These are phyloP conservation scores for Zymoseptoria tritici DNA, from an alignment of 2,329 filamentous ascomycete species.

Conservation along the genomic window DNA sequence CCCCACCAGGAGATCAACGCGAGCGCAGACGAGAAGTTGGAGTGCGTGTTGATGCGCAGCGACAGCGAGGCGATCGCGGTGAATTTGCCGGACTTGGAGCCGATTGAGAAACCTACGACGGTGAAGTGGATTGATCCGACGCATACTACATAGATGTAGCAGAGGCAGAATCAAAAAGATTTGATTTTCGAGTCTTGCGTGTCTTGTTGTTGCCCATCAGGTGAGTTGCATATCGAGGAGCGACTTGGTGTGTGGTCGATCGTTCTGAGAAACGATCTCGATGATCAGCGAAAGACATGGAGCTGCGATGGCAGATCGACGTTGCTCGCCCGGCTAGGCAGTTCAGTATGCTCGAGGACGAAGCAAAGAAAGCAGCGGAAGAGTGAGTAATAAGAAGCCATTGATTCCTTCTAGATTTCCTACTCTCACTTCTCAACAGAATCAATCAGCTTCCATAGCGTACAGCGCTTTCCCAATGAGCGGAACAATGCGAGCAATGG, in stretches of 20 bases:
- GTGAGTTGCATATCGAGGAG: too few species aligned
- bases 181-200: too few species aligned
- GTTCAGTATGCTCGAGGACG: too few species aligned
- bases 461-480: not conserved
- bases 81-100: conserved; percentile 38
- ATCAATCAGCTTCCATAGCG: not conserved
- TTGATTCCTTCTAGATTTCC: not conserved
- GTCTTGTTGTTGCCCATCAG: too few species aligned
- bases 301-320: too few species aligned
- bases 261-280: too few species aligned
- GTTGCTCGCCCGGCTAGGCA: too few species aligned
- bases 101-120: conserved; percentile 36
- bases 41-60: conserved; percentile 38
- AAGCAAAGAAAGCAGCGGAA: not conserved
- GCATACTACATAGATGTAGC: conserved; percentile 18
- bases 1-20: conserved; percentile 44
- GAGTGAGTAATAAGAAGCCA: not conserved
- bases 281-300: too few species aligned
- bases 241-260: too few species aligned
- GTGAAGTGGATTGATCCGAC: conserved; percentile 43
- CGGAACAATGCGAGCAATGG: not conserved
- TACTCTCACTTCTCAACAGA: not conserved
- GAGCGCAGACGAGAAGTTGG: conserved; percentile 34
- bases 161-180: not conserved
- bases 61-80: conserved; percentile 40